phyloP scores from a whole-genome alignment of 495 filamentous ascomycete genomes.

The Lasiosphaeria hispida region DNA sequence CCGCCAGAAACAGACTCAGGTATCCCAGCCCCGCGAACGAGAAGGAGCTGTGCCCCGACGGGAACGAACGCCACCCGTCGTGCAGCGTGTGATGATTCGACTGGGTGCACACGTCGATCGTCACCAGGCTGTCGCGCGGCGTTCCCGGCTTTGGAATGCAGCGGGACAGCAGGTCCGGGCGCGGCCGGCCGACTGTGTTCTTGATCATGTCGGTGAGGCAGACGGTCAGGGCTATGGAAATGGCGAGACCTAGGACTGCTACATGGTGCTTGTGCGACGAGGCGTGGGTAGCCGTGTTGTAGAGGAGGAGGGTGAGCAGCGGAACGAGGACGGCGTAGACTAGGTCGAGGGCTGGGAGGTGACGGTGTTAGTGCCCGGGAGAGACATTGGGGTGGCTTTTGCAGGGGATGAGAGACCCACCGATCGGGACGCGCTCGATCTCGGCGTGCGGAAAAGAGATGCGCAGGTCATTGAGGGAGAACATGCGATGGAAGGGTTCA shows the following conservation, averaged over 20 bases:
- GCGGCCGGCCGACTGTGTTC: conserved; percentile 83
- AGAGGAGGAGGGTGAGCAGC: conserved; percentile 59
- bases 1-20: conserved; percentile 71
- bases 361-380: neutral
- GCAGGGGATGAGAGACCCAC: conserved; percentile 43
- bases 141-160: conserved; percentile 72
- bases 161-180: conserved; percentile 86
- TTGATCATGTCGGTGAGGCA: conserved; percentile 92
- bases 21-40: conserved; percentile 85
- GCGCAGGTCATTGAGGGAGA: conserved; percentile 74
- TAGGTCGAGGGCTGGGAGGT: conserved; percentile 62
- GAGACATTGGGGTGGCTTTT: neutral
- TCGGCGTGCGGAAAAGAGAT: conserved; percentile 86
- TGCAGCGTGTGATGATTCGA: conserved; percentile 72
- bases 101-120: conserved; percentile 77
- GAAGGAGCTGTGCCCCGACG: conserved; percentile 84
- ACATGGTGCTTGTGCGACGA: conserved; percentile 80
- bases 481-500: conserved; percentile 86
- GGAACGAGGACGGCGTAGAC: conserved; percentile 73
- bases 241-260: conserved; percentile 73
- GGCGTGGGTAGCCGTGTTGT: conserved; percentile 59
- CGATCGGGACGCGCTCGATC: conserved; percentile 77
- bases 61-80: conserved; percentile 92
- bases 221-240: conserved; percentile 71
- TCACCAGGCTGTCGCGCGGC: conserved; percentile 63